Percentiles rank a stretch among this genome's conserved stretches.
Evolutionary conservation across 345 rosid genomes (phyloP).

Genomic region (Hibiscus syriacus): DNA sequence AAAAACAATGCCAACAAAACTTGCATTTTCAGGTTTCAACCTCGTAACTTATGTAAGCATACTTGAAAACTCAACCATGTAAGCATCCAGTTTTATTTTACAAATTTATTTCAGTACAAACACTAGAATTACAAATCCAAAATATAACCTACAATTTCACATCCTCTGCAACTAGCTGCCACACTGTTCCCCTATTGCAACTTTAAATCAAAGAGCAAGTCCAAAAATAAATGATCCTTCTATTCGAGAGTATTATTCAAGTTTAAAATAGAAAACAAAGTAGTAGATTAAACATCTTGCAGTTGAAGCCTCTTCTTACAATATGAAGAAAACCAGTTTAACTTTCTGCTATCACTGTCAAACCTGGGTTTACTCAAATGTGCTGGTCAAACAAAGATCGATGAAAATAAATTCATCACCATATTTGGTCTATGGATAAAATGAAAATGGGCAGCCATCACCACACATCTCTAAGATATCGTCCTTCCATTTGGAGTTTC

Average conservation of each 20-base stretch:
- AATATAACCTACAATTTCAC: neutral
- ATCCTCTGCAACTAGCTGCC: conserved; percentile 5
- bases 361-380: neutral
- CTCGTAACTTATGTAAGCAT: too few species aligned
- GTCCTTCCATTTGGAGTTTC: neutral
- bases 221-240: conserved; percentile 13
- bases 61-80: neutral
- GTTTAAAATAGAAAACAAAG: neutral
- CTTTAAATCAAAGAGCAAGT: neutral
- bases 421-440: neutral
- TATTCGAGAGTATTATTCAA: neutral
- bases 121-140: neutral
- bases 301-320: conserved; percentile 3
- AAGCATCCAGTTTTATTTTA: neutral
- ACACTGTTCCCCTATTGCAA: conserved; percentile 6
- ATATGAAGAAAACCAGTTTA: conserved; percentile 5
- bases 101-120: neutral
- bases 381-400: conserved; percentile 14
- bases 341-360: conserved; percentile 8
- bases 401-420: conserved; percentile 20
- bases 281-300: conserved; percentile 13
- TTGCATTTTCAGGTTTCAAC: too few species aligned
- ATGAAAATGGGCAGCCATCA: neutral
- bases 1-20: too few species aligned
- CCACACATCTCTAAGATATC: neutral